phyloP scores from a whole-genome alignment of 805 yeast genomes.

The Ogataea chonburiensis region DNA sequence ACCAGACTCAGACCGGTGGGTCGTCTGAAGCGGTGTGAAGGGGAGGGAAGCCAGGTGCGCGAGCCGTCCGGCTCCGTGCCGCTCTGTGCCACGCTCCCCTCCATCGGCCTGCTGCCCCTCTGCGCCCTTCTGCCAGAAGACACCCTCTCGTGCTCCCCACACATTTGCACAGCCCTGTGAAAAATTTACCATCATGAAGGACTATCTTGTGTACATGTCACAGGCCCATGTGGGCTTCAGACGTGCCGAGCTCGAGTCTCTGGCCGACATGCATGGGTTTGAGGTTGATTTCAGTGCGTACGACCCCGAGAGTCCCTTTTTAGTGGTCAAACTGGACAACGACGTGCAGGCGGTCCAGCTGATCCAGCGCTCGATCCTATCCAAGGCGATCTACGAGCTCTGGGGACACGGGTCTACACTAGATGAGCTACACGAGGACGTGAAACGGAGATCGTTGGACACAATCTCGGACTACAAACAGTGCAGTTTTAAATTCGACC shows the following conservation, averaged over 20 bases:
- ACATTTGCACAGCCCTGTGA: constrained; percentile 12
- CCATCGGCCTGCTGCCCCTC: no score
- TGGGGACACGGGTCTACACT: constrained; percentile 71
- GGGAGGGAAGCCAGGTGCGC: no score
- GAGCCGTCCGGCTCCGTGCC: no score
- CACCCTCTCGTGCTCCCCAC: background rate
- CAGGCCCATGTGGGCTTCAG: constrained; percentile 81
- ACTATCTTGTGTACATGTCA: constrained; percentile 78
- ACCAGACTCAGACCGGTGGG: no score
- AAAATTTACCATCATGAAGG: constrained; percentile 38
- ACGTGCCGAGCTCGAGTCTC: constrained; percentile 75
- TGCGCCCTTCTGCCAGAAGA: no score
- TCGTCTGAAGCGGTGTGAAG: no score
- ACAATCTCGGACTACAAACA: constrained; percentile 39
- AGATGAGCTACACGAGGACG: constrained; percentile 56
- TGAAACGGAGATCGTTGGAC: constrained; percentile 33
- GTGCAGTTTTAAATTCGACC: constrained; percentile 74
- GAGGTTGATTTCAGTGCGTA: constrained; percentile 59
- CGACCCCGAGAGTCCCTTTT: constrained; percentile 62
- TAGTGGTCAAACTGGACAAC: constrained; percentile 61
- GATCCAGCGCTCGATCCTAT: constrained; percentile 64
- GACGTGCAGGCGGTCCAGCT: constrained; percentile 67
- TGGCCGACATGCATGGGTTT: constrained; percentile 65
- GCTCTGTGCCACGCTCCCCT: no score
- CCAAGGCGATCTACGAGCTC: constrained; percentile 75